A percentile compares a stretch with the other conserved stretches of the same genome.
Evolutionary conservation across 2,329 filamentous ascomycete genomes (phyloP).

Genomic region (Aspergillus arachidicola): DNA sequence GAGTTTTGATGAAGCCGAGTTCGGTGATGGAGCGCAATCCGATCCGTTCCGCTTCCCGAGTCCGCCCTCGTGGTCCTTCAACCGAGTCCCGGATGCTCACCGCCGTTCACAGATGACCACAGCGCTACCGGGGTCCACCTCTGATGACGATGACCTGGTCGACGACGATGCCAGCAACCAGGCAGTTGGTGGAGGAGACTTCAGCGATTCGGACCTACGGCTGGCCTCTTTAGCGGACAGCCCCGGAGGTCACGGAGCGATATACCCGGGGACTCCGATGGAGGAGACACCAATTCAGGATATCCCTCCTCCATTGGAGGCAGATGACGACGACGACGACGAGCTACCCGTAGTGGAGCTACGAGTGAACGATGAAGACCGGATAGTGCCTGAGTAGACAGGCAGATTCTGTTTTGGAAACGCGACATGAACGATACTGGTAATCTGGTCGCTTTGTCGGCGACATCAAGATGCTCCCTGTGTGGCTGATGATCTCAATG

Average conservation of each 20-base stretch:
- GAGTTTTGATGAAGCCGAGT: slow-evolving; percentile 35
- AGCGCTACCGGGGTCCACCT: slow-evolving; percentile 29
- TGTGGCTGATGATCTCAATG: slow-evolving; percentile 13
- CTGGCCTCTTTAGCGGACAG: slow-evolving; percentile 33
- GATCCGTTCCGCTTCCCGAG: slow-evolving; percentile 27
- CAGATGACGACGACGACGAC: slow-evolving; percentile 33
- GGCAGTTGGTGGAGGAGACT: slow-evolving; percentile 41
- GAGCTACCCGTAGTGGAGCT: slow-evolving; percentile 47
- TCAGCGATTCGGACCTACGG: slow-evolving; percentile 37
- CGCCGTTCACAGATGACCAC: slow-evolving; percentile 32
- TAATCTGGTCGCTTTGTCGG: slow-evolving; percentile 1
- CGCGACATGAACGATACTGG: slow-evolving; percentile 3
- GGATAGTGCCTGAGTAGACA: slow-evolving; percentile 21
- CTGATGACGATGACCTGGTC: slow-evolving; percentile 37
- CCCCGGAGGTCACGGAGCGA: slow-evolving; percentile 22
- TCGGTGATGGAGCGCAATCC: slow-evolving; percentile 24
- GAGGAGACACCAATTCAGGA: slow-evolving; percentile 35
- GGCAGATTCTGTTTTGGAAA: neutral
- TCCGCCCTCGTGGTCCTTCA: slow-evolving; percentile 43
- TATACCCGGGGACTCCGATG: slow-evolving; percentile 26
- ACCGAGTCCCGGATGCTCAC: slow-evolving; percentile 31
- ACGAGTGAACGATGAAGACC: slow-evolving; percentile 39
- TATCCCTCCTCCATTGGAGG: slow-evolving; percentile 32
- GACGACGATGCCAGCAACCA: slow-evolving; percentile 44
- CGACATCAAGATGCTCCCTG: slow-evolving; percentile 2